Conservation (phyloP, 768 basidiomycete species). For the Tricholoma furcatifolium region DNA sequence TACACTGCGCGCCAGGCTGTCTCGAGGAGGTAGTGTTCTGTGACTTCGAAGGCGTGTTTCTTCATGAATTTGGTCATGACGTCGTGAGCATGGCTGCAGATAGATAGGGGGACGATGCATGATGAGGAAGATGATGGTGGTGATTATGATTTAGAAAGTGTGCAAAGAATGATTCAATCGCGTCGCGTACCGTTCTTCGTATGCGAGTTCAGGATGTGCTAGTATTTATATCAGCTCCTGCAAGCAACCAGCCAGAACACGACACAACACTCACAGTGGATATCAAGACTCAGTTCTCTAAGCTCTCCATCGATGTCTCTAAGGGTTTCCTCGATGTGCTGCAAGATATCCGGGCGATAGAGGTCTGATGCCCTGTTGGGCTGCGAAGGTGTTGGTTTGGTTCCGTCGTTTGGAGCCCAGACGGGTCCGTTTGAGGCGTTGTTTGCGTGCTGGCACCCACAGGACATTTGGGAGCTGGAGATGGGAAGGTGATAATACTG, state of each 20-base stretch:
- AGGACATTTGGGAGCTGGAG: conserved; percentile 1
- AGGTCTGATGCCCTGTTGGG: conserved; percentile 32
- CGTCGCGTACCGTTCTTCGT: conserved; percentile 49
- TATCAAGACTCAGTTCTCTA: conserved; percentile 62
- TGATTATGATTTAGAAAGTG: neutral
- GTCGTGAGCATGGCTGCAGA: conserved; percentile 68
- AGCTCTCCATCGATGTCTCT: conserved; percentile 52
- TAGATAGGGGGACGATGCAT: neutral
- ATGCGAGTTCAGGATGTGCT: conserved; percentile 75
- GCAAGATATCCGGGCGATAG: conserved; percentile 56
- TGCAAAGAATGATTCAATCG: neutral
- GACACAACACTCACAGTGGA: conserved; percentile 52
- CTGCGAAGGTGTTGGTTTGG: conserved; percentile 27
- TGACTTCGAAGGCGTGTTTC: conserved; percentile 63
- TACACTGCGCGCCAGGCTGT: conserved; percentile 79
- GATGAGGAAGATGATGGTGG: neutral
- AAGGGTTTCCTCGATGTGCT: conserved; percentile 58
- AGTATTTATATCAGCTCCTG: too few relatives aligned
- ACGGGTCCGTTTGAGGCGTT: conserved; percentile 23
- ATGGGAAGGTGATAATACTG: too few relatives aligned
- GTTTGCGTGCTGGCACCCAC: conserved; percentile 12
- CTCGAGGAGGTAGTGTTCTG: conserved; percentile 57
- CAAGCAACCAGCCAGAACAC: too few relatives aligned
- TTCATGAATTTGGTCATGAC: conserved; percentile 65
- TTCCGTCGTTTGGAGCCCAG: conserved; percentile 43